phyloP scores from a whole-genome alignment of 352 stramenopile species.

The Pythium aphanidermatum region DNA sequence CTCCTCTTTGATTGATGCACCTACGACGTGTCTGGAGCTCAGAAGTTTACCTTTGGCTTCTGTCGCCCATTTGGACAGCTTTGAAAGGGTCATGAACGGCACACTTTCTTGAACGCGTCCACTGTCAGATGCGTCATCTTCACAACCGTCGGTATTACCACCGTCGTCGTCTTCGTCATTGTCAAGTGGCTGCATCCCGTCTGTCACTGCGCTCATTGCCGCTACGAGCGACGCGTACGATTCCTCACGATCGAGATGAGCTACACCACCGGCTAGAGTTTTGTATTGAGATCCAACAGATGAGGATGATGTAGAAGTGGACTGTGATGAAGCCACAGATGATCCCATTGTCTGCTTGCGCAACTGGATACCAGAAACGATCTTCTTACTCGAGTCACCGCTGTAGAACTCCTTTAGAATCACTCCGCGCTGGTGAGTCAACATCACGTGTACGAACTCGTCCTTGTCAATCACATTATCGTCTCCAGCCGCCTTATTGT shows the following conservation, averaged over 20 bases:
- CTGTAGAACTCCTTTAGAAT: slow-evolving; percentile 65
- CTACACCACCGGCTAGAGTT: slow-evolving; percentile 16
- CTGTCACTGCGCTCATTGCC: slow-evolving; percentile 29
- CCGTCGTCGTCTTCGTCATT: slow-evolving; percentile 23
- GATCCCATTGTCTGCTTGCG: slow-evolving; percentile 28
- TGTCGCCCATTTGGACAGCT: slow-evolving; percentile 47
- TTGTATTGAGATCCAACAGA: slow-evolving; percentile 14
- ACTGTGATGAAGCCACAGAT: not conserved
- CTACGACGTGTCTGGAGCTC: not conserved
- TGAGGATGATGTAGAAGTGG: not conserved
- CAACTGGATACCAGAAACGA: slow-evolving; percentile 37
- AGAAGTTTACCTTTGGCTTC: slow-evolving; percentile 51
- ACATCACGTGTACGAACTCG: slow-evolving; percentile 72
- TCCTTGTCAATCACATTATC: slow-evolving; percentile 79
- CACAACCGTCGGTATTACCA: slow-evolving; percentile 4
- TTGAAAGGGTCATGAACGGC: slow-evolving; percentile 53
- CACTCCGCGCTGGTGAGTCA: slow-evolving; percentile 55
- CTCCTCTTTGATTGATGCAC: no score
- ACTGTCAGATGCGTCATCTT: slow-evolving; percentile 5
- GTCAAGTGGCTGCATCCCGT: slow-evolving; percentile 13
- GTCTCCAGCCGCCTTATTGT: slow-evolving; percentile 56
- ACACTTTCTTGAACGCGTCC: slow-evolving; percentile 39
- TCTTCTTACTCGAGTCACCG: slow-evolving; percentile 47
- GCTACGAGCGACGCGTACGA: slow-evolving; percentile 52
- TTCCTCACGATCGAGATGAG: slow-evolving; percentile 41